phyloP scores from a whole-genome alignment of 345 rosid genomes.

The Citrus reticulata region DNA sequence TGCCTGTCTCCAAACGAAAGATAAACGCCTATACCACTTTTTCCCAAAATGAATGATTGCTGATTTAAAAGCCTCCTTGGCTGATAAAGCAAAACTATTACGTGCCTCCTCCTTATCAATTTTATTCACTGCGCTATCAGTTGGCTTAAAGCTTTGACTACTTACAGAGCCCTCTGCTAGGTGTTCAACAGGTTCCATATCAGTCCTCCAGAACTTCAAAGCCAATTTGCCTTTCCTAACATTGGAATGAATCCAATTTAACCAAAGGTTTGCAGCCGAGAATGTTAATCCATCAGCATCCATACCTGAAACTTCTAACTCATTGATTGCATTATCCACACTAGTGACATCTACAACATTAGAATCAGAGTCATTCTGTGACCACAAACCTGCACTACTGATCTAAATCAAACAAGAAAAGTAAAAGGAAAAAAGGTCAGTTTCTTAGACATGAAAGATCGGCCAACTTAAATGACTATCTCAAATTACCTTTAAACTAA shows the following conservation, averaged over 20 bases:
- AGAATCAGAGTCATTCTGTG: slow-evolving; percentile 47
- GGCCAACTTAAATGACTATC: slow-evolving; percentile 7
- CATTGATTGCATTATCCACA: slow-evolving; percentile 28
- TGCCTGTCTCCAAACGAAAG: slow-evolving; percentile 54
- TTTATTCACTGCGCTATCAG: slow-evolving; percentile 41
- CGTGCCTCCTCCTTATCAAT: slow-evolving; percentile 52
- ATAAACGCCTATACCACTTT: slow-evolving; percentile 73
- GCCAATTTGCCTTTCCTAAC: slow-evolving; percentile 42
- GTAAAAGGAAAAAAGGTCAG: slow-evolving; percentile 13
- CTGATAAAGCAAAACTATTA: slow-evolving; percentile 51
- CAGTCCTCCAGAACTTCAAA: slow-evolving; percentile 48
- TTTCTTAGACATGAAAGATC: background rate
- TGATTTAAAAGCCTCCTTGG: slow-evolving; percentile 75
- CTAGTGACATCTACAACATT: slow-evolving; percentile 31
- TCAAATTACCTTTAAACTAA: background rate
- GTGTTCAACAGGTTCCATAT: slow-evolving; percentile 43
- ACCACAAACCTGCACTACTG: slow-evolving; percentile 92
- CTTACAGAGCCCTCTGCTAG: slow-evolving; percentile 45
- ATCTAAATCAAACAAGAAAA: slow-evolving; percentile 45
- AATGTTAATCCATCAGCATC: slow-evolving; percentile 44
- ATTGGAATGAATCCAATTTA: slow-evolving; percentile 46
- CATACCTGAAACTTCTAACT: slow-evolving; percentile 38
- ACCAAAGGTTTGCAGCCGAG: slow-evolving; percentile 48
- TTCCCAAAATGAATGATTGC: slow-evolving; percentile 56
- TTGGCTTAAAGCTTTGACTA: slow-evolving; percentile 36